Conservation (phyloP, 1,284 basidiomycete genomes). For the Athelia sp. region DNA sequence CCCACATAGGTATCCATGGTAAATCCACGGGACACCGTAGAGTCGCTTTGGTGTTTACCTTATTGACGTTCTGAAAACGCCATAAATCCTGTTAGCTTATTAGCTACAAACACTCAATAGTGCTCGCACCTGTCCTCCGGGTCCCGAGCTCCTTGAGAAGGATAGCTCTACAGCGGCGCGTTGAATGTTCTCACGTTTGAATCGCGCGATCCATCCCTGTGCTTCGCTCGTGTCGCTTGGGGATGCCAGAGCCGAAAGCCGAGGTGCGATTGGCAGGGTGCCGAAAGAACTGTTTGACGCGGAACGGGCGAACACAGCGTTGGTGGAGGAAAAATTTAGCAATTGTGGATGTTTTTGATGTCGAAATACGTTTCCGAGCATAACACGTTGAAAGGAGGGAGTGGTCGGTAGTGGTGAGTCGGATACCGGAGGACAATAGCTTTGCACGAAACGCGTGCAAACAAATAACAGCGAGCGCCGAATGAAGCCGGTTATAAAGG, state of each 20-base stretch:
- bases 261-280: conserved; percentile 30
- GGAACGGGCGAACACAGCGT: too few species aligned
- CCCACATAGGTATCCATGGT: conserved; percentile 70
- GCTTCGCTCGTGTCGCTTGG: conserved; percentile 39
- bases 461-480: too few species aligned
- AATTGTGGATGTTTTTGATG: too few species aligned
- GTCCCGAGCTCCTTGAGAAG: conserved; percentile 73
- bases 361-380: too few species aligned
- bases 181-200: conserved; percentile 39
- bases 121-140: conserved; percentile 65
- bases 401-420: too few species aligned
- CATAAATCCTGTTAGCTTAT: not conserved
- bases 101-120: not conserved
- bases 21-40: conserved; percentile 50
- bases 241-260: conserved; percentile 25
- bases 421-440: too few species aligned
- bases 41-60: conserved; percentile 74
- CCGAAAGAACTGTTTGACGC: too few species aligned
- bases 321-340: too few species aligned
- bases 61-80: conserved; percentile 73
- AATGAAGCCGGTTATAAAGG: too few species aligned
- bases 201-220: conserved; percentile 45
- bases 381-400: too few species aligned
- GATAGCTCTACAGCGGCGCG: conserved; percentile 49
- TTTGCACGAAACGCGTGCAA: too few species aligned